A percentile compares a stretch with the other conserved stretches of the same genome.
Conservation (phyloP, 106 monocot species). For the Xerophyta viscosa region DNA sequence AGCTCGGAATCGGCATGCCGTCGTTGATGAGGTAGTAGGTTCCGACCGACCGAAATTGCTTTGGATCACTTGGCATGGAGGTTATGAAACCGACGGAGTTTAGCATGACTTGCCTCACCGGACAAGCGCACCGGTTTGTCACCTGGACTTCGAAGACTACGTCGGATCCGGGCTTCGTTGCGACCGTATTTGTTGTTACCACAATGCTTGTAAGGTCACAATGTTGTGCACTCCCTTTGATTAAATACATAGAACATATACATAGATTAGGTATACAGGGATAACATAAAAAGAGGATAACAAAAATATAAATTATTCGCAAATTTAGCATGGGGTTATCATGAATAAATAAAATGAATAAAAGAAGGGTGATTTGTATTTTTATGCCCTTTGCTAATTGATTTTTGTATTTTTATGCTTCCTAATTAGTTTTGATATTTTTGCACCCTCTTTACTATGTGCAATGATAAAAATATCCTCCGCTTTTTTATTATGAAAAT, state of each 20-base stretch:
- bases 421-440: too few species aligned
- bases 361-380: too few species aligned
- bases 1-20: slow-evolving; percentile 17
- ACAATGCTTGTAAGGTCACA: slow-evolving; percentile 8
- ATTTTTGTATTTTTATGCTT: too few species aligned
- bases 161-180: slow-evolving; percentile 18
- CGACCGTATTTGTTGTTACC: slow-evolving; percentile 14
- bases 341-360: too few species aligned
- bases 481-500: too few species aligned
- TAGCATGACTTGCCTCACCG: slow-evolving; percentile 10
- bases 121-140: slow-evolving; percentile 30
- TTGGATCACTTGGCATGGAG: slow-evolving; percentile 21
- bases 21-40: slow-evolving; percentile 20
- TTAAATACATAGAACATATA: neutral
- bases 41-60: slow-evolving; percentile 13
- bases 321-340: too few species aligned
- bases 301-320: too few species aligned
- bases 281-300: too few species aligned
- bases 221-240: neutral
- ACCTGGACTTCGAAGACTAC: slow-evolving; percentile 34
- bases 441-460: too few species aligned
- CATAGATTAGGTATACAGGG: too few species aligned
- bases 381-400: too few species aligned
- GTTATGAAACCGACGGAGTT: slow-evolving; percentile 24
- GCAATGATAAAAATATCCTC: too few species aligned